Base-by-base conservation (phyloP, 1,284 basidiomycete genomes). In the Inonotus hispidus region DNA sequence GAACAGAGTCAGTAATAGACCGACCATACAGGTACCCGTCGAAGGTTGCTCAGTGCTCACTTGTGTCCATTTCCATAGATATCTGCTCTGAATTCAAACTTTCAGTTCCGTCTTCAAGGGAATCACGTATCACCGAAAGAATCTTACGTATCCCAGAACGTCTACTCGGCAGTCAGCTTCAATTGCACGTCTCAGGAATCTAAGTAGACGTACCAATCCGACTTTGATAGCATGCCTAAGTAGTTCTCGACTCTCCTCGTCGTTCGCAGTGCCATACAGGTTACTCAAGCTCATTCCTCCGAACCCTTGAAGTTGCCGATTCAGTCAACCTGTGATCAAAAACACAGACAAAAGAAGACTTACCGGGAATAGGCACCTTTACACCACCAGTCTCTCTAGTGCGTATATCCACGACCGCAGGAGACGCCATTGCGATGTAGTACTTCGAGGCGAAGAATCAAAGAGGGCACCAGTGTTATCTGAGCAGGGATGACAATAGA, bases 71-170 rank as follows among this genome's bases (percentile, higher is more conserved):
- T 47, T 38, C 64, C 61, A 29, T 65, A 65, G n/a, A 60, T 47
- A 56, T 65, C 61, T 25, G 64, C 64, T 16, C 63, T 65, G 50
- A 27, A 21, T 32, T 23, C 14, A 45, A 43, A 32, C 25, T 45
- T 11, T 37, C 7, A 14, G n/a, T 13, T 35, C 27, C 8, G 16
- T 3, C 41, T 53, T 23, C 19, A 14, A 23, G 46, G 10, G n/a
- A 2, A n/a, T 39, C 14, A 56, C 23, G 16, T 8, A 38, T 21
- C 45, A 35, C 60, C 4, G 11, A 19, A 47, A 35, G 37, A 19
- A 41, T 43, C 61, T 56, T 25, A 60, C 64, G 64, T 63, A 52
- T 65, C 64, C 61, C 64, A 65, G 35, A 63, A 63, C 13, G 61
- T 63, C 49, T 56, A 29, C 21, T 29, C 5, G 19, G 14, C 27